phyloP scores from a whole-genome alignment of 257 asterid genomes.

The Paraleonurus japonicus region DNA sequence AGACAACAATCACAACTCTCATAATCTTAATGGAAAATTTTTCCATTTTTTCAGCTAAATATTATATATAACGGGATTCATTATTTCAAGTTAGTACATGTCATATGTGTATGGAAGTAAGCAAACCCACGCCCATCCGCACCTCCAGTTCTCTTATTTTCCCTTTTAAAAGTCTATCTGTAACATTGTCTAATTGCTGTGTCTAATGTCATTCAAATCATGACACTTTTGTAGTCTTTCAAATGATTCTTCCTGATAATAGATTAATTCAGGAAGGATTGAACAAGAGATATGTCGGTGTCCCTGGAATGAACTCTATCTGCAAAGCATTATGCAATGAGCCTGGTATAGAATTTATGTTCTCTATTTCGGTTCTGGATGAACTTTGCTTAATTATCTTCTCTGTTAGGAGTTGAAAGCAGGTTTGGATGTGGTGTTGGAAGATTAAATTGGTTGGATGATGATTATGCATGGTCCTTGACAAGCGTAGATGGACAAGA shows the following conservation, averaged over 20 bases:
- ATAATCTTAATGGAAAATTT: not conserved
- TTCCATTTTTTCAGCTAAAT: not conserved
- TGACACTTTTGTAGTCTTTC: slow-evolving; percentile 1
- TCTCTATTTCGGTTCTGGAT: slow-evolving; percentile 9
- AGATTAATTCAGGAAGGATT: slow-evolving; percentile 54
- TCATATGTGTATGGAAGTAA: not conserved
- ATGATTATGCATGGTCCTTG: slow-evolving; percentile 68
- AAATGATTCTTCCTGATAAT: slow-evolving; percentile 29
- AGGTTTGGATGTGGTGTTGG: slow-evolving; percentile 74
- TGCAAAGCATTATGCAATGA: slow-evolving; percentile 73
- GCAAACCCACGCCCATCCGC: not conserved
- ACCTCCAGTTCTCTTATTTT: not conserved
- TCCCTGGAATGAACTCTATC: slow-evolving; percentile 90
- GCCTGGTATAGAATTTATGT: slow-evolving; percentile 52
- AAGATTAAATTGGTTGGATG: slow-evolving; percentile 63
- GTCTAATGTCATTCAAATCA: not conserved
- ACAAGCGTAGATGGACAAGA: slow-evolving; percentile 60
- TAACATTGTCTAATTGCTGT: not conserved
- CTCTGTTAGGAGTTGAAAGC: slow-evolving; percentile 59
- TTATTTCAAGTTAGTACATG: not conserved
- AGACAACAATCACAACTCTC: not conserved
- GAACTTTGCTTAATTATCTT: slow-evolving; percentile 11
- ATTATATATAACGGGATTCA: not conserved
- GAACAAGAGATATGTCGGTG: slow-evolving; percentile 69
- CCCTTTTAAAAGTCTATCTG: not conserved